phyloP scores from a whole-genome alignment of 805 yeast species.

The Metschnikowia continentalis region DNA sequence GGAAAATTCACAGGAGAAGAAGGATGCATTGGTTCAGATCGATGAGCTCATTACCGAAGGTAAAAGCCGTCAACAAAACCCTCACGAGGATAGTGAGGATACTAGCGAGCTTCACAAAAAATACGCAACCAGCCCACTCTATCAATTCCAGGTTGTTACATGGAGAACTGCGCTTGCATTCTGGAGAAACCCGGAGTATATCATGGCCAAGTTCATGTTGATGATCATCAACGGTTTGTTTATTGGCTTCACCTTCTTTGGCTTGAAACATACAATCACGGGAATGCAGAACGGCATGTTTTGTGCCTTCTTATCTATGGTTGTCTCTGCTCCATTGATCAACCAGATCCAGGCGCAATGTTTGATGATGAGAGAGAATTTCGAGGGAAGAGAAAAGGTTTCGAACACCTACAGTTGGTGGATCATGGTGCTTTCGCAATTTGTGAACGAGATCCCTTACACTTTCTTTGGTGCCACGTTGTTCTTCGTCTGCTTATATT shows the following conservation, averaged over 20 bases:
- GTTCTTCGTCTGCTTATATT: conserved; percentile 38
- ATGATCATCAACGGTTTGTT: conserved; percentile 41
- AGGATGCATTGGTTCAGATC: conserved; percentile 5
- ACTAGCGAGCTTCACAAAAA: conserved; percentile 7
- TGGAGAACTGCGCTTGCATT: conserved; percentile 11
- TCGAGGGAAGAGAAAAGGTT: conserved; percentile 65
- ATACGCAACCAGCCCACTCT: conserved; percentile 8
- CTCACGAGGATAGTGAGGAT: background rate
- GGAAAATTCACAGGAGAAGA: conserved; percentile 11
- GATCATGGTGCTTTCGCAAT: conserved; percentile 49
- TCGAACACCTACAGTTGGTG: conserved; percentile 76
- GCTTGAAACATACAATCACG: conserved; percentile 17
- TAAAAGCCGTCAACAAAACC: conserved; percentile 2
- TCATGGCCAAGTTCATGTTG: conserved; percentile 15
- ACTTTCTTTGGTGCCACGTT: conserved; percentile 26
- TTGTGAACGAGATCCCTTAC: conserved; percentile 59
- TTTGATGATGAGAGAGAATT: conserved; percentile 54
- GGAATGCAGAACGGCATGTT: conserved; percentile 44
- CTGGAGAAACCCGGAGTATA: conserved; percentile 18
- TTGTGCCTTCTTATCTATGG: conserved; percentile 48
- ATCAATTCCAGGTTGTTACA: conserved; percentile 10
- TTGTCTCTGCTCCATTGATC: conserved; percentile 52
- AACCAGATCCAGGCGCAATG: conserved; percentile 64
- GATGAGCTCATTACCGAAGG: conserved; percentile 11
- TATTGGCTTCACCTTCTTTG: conserved; percentile 34